phyloP scores from a whole-genome alignment of 2,329 filamentous ascomycete species.

The Penicillium sclerotigenum region DNA sequence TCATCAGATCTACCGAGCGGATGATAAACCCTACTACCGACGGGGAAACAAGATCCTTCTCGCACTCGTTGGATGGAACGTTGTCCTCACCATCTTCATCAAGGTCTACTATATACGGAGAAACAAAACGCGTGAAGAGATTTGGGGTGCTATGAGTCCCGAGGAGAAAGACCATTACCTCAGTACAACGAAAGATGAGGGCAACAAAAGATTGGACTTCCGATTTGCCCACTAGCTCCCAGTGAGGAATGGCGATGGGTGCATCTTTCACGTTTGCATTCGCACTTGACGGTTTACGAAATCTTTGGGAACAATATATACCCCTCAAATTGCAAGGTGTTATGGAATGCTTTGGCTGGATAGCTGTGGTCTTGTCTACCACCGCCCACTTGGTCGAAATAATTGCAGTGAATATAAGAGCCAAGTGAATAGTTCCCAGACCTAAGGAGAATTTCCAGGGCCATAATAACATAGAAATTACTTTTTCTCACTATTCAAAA shows the following conservation, averaged over 20 bases:
- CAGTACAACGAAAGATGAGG: constrained; percentile 32
- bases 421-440: background rate
- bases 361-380: too few species aligned
- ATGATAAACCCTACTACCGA: constrained; percentile 54
- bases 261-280: background rate
- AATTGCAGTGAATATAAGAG: background rate
- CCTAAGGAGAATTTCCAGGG: background rate
- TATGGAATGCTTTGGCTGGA: too few species aligned
- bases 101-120: constrained; percentile 41
- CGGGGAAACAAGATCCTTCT: constrained; percentile 54
- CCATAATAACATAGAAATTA: background rate
- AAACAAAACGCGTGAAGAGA: constrained; percentile 50
- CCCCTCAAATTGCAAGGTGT: too few species aligned
- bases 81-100: constrained; percentile 48
- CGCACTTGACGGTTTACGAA: background rate
- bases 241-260: background rate
- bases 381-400: too few species aligned
- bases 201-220: constrained; percentile 53
- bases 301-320: background rate
- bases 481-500: background rate
- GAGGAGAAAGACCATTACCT: constrained; percentile 47
- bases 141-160: constrained; percentile 47
- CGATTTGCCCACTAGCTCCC: constrained; percentile 46
- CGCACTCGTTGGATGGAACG: constrained; percentile 47
- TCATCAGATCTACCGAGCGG: constrained; percentile 49